These are phyloP conservation scores for Claviceps digitariae DNA, from an alignment of 2,329 filamentous ascomycete genomes.

Conservation along the genomic window DNA sequence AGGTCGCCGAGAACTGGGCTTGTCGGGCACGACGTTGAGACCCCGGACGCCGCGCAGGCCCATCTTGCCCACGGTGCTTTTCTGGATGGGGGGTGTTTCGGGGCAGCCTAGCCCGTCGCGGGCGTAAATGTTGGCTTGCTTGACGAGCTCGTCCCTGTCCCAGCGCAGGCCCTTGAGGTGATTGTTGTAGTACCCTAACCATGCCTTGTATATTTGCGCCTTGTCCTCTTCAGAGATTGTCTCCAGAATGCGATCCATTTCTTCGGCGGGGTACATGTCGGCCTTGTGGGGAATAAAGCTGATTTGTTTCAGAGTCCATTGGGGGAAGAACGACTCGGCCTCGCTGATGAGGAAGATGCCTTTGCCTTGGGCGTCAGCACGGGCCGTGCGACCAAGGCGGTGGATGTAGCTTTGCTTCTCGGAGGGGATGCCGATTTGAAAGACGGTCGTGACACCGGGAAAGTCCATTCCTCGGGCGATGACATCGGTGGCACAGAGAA, in stretches of 20 bases:
- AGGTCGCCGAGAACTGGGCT: constrained; percentile 14
- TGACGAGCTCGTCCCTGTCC: constrained; percentile 31
- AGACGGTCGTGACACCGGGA: constrained; percentile 52
- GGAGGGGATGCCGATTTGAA: constrained; percentile 47
- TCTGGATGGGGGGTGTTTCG: constrained; percentile 33
- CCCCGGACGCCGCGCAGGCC: constrained; percentile 38
- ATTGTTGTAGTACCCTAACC: constrained; percentile 43
- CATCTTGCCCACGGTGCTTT: constrained; percentile 41
- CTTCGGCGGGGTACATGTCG: constrained; percentile 27
- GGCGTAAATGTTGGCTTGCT: constrained; percentile 37
- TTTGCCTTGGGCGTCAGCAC: constrained; percentile 49
- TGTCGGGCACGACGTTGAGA: constrained; percentile 30
- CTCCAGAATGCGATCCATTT: constrained; percentile 26
- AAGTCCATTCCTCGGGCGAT: constrained; percentile 63
- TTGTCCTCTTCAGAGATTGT: constrained; percentile 31
- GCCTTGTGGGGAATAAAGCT: constrained; percentile 32
- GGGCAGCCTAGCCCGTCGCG: constrained; percentile 30
- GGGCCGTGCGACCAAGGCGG: constrained; percentile 52
- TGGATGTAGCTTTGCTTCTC: constrained; percentile 54
- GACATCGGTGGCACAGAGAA: constrained; percentile 58
- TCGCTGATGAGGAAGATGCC: constrained; percentile 46
- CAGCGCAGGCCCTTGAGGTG: constrained; percentile 31
- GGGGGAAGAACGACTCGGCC: constrained; percentile 36
- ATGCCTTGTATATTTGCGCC: constrained; percentile 39
- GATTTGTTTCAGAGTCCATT: constrained; percentile 39